phyloP scores from a whole-genome alignment of 352 stramenopile species.

The Pythium rishiriense region DNA sequence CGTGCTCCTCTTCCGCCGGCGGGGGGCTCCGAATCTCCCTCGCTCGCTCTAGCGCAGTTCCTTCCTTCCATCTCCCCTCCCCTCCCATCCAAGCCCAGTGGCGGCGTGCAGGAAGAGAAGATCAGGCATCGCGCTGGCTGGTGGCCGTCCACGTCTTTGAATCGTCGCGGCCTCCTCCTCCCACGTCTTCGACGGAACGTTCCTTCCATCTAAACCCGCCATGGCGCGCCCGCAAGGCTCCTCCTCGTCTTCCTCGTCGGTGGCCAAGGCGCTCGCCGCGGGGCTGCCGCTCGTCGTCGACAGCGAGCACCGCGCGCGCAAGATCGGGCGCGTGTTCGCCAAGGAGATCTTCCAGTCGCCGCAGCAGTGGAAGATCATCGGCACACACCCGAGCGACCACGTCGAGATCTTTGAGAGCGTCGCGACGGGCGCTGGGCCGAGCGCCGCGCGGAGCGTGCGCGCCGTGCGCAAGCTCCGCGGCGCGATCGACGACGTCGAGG shows the following conservation, averaged over 20 bases:
- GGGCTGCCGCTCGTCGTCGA: constrained; percentile 35
- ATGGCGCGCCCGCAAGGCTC: constrained; percentile 14
- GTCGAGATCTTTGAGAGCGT: constrained; percentile 62
- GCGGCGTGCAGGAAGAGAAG: neutral
- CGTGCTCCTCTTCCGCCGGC: neutral
- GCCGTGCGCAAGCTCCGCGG: constrained; percentile 54
- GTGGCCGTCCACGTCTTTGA: too few relatives aligned
- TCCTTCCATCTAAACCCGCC: neutral
- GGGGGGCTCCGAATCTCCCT: neutral
- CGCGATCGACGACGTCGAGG: constrained; percentile 53
- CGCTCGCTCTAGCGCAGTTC: neutral
- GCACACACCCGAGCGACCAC: constrained; percentile 44
- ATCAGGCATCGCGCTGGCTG: neutral
- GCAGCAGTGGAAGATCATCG: constrained; percentile 70
- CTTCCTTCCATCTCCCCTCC: neutral
- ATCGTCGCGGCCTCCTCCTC: neutral
- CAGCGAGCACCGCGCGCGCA: constrained; percentile 55
- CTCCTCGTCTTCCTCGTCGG: neutral
- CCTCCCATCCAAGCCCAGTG: neutral
- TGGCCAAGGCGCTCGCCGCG: constrained; percentile 4
- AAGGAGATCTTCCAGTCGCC: constrained; percentile 67
- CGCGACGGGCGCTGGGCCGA: neutral
- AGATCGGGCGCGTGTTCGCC: constrained; percentile 49
- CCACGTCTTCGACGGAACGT: neutral
- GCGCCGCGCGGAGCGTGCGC: constrained; percentile 43